Conservation (phyloP, 2,329 filamentous ascomycete species). For the Ophiostoma australiae region DNA sequence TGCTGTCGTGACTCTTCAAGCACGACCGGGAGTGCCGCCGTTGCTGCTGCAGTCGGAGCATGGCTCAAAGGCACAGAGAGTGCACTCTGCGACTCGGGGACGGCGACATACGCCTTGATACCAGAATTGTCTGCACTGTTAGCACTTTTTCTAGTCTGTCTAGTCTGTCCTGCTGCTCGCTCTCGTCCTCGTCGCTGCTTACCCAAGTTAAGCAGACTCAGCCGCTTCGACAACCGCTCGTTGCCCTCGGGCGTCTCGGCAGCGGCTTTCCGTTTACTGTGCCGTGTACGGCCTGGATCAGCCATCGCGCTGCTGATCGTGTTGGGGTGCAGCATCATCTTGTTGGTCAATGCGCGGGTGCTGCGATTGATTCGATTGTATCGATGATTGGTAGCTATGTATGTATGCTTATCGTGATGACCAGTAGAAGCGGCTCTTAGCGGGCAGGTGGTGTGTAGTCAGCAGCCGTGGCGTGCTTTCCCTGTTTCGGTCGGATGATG, state of each 20-base stretch:
- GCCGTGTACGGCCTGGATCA: constrained; percentile 24
- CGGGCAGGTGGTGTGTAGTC: background rate
- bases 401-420: background rate
- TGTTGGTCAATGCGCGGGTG: background rate
- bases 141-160: background rate
- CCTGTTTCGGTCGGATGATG: background rate
- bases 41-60: background rate
- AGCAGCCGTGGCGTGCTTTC: background rate
- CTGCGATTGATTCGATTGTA: background rate
- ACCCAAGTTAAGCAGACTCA: constrained; percentile 81
- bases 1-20: background rate
- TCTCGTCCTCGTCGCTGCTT: constrained; percentile 32
- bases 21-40: background rate
- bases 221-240: constrained; percentile 75
- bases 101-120: background rate
- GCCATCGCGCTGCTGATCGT: background rate
- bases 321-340: constrained; percentile 13
- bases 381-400: background rate
- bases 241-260: constrained; percentile 48
- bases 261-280: constrained; percentile 58
- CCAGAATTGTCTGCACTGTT: background rate
- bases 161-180: background rate
- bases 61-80: background rate
- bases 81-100: background rate
- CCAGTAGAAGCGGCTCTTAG: background rate